phyloP scores from a whole-genome alignment of 495 filamentous ascomycete genomes.

The Chaetomidium leptoderma region DNA sequence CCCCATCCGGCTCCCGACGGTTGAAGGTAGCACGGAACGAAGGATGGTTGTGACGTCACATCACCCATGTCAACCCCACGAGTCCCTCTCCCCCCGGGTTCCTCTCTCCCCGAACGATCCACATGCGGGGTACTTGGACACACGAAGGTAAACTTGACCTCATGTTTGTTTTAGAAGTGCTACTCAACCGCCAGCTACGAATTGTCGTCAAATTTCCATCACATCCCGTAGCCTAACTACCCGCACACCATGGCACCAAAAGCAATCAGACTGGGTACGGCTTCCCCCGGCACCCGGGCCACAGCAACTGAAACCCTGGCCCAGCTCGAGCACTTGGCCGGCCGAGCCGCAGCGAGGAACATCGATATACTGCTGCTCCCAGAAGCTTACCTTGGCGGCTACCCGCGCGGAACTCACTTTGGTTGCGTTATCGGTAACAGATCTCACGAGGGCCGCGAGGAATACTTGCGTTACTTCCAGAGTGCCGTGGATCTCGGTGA shows the following conservation, averaged over 20 bases:
- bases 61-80: too few relatives aligned
- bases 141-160: not conserved
- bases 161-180: not conserved
- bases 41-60: too few relatives aligned
- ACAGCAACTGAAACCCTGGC: constrained; percentile 62
- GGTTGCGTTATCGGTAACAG: constrained; percentile 70
- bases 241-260: constrained; percentile 11
- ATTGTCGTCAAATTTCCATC: too few relatives aligned
- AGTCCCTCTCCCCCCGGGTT: too few relatives aligned
- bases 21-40: too few relatives aligned
- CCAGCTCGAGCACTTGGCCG: constrained; percentile 56
- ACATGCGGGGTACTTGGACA: too few relatives aligned
- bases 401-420: constrained; percentile 79
- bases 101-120: too few relatives aligned
- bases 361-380: constrained; percentile 83
- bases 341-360: constrained; percentile 46
- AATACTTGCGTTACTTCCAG: constrained; percentile 78
- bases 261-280: constrained; percentile 65
- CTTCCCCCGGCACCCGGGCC: constrained; percentile 67
- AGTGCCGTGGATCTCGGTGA: constrained; percentile 81
- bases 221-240: too few relatives aligned
- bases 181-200: too few relatives aligned
- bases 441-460: constrained; percentile 65
- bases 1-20: too few relatives aligned
- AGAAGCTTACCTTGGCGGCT: constrained; percentile 90